Evolutionary conservation across 202 grass and related monocot genomes (phyloP).

Genomic region (Zizania palustris): DNA sequence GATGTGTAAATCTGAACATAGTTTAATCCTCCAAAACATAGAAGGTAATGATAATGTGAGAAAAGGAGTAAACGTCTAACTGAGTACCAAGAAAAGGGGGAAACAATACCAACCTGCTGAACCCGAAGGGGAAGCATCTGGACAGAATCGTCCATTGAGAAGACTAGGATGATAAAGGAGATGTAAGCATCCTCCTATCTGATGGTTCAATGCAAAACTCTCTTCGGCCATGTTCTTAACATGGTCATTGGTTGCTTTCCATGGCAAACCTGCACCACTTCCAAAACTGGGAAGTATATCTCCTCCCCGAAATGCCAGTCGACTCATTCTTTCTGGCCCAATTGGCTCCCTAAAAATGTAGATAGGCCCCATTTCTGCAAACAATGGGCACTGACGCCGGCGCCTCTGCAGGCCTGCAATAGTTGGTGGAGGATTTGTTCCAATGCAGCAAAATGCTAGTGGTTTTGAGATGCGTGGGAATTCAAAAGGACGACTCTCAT

Average conservation of each 20-base stretch:
- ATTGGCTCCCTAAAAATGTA: conserved; percentile 99
- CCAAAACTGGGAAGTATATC: conserved; percentile 87
- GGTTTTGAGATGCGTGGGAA: conserved; percentile 94
- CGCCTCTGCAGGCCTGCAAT: conserved; percentile 91
- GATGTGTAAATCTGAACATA: conserved; percentile 13
- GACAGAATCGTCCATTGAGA: conserved; percentile 80
- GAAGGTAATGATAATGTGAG: background rate
- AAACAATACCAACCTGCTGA: conserved; percentile 66
- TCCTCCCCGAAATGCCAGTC: conserved; percentile 70
- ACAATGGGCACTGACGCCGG: conserved; percentile 80
- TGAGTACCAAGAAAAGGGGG: background rate
- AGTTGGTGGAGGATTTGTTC: conserved; percentile 94
- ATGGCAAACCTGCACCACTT: conserved; percentile 86
- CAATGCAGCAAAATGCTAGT: conserved; percentile 89
- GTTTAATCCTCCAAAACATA: conserved; percentile 26
- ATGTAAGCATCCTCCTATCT: conserved; percentile 74
- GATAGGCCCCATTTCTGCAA: conserved; percentile 96
- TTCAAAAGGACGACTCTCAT: conserved; percentile 89
- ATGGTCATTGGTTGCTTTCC: conserved; percentile 70
- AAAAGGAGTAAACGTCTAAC: background rate
- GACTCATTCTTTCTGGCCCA: conserved; percentile 75
- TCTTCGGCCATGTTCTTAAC: conserved; percentile 70
- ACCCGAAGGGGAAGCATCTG: conserved; percentile 94
- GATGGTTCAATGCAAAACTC: conserved; percentile 64
- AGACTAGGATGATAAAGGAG: conserved; percentile 95